Conservation (phyloP, 495 filamentous ascomycete species). For the Penicillium samsonianum region DNA sequence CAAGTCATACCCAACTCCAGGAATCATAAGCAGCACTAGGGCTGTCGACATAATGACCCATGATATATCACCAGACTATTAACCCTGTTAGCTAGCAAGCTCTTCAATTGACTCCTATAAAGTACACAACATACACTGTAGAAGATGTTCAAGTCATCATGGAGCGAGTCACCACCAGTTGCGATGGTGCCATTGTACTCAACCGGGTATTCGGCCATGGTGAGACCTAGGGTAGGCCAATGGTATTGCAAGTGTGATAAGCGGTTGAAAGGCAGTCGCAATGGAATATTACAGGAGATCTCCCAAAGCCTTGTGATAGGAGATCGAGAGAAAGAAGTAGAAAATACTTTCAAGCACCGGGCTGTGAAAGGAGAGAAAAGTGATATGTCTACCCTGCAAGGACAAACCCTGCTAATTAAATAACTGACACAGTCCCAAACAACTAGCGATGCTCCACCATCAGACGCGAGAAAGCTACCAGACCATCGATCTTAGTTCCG, state of each 20-base stretch:
- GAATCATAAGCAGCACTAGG: constrained; percentile 96
- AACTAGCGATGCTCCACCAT: constrained; percentile 22
- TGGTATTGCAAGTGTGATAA: constrained; percentile 8
- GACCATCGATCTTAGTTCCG: constrained; percentile 28
- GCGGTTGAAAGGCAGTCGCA: neutral
- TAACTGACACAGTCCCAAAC: constrained; percentile 15
- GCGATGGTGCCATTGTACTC: constrained; percentile 65
- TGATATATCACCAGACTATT: constrained; percentile 81
- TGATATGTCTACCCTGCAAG: constrained; percentile 32
- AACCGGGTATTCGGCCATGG: constrained; percentile 44
- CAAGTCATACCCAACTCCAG: constrained; percentile 75
- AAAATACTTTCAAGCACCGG: constrained; percentile 7
- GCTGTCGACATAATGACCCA: constrained; percentile 89
- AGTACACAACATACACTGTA: constrained; percentile 62
- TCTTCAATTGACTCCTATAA: no score
- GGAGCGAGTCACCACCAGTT: constrained; percentile 74
- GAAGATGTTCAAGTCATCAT: constrained; percentile 74
- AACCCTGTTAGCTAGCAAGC: constrained; percentile 18
- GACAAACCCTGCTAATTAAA: constrained; percentile 29
- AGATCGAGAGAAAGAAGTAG: constrained; percentile 8
- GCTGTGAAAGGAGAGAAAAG: constrained; percentile 15
- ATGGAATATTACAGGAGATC: constrained; percentile 2
- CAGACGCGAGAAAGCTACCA: constrained; percentile 23
- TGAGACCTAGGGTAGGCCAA: constrained; percentile 15
- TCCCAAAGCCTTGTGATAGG: neutral